Evolutionary conservation across 1,284 basidiomycete species (phyloP).

Genomic region (Tilletia caries): DNA sequence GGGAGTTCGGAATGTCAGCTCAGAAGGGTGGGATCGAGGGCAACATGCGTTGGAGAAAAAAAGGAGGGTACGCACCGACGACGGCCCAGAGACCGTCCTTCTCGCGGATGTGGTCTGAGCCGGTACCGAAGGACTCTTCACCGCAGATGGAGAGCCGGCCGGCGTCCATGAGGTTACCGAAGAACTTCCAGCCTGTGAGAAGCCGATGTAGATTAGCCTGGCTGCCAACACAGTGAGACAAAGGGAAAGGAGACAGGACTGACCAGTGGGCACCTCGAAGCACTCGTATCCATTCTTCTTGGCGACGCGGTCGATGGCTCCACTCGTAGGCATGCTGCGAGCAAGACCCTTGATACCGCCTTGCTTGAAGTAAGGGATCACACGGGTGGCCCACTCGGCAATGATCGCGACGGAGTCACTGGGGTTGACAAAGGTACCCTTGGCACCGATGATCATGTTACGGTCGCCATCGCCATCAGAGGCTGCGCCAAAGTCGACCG

Average conservation of each 20-base stretch:
- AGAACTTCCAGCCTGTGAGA: slow-evolving; percentile 97
- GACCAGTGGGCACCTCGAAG: slow-evolving; percentile 89
- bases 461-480: slow-evolving; percentile 96
- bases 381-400: slow-evolving; percentile 86
- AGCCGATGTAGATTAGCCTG: no score
- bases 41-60: no score
- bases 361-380: slow-evolving; percentile 93
- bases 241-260: not conserved
- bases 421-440: slow-evolving; percentile 94
- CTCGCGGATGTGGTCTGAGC: slow-evolving; percentile 97
- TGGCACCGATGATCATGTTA: slow-evolving; percentile 96
- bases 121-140: slow-evolving; percentile 98
- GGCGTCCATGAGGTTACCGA: slow-evolving; percentile 99
- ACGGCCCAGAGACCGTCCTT: slow-evolving; percentile 99
- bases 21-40: no score
- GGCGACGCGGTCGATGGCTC: slow-evolving; percentile 93
- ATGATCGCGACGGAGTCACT: slow-evolving; percentile 98
- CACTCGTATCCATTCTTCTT: slow-evolving; percentile 87
- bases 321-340: slow-evolving; percentile 93
- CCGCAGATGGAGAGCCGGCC: slow-evolving; percentile 95
- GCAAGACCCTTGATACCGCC: slow-evolving; percentile 88
- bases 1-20: not conserved
- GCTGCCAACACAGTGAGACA: not conserved
- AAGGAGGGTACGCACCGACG: slow-evolving; percentile 65
- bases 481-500: slow-evolving; percentile 90